Percentiles rank a stretch among this genome's conserved stretches.
phyloP scores from a whole-genome alignment of 257 asterid species.

The Nicotiana sylvestris region DNA sequence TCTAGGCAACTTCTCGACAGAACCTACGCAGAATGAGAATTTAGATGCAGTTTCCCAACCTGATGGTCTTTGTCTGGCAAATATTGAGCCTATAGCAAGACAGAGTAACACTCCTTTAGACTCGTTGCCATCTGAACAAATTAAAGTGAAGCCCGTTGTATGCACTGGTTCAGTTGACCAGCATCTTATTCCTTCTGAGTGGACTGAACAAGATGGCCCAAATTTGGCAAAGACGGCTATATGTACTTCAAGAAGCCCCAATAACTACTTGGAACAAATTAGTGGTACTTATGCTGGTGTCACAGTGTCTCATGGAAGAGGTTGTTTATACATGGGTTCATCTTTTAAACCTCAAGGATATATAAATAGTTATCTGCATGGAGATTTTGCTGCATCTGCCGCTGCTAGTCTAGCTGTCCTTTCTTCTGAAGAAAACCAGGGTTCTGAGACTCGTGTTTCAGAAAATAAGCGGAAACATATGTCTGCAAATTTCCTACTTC shows the following conservation, averaged over 20 bases:
- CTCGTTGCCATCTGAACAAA: conserved; percentile 13
- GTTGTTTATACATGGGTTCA: conserved; percentile 49
- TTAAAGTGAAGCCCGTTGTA: conserved; percentile 19
- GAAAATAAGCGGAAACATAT: conserved; percentile 46
- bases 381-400: conserved; percentile 86
- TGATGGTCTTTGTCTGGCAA: conserved; percentile 18
- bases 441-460: conserved; percentile 34
- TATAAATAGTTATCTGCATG: conserved; percentile 65
- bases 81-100: conserved; percentile 12
- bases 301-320: conserved; percentile 19
- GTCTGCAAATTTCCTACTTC: conserved; percentile 52
- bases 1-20: conserved; percentile 10
- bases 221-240: conserved; percentile 29
- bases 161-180: conserved; percentile 26
- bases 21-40: conserved; percentile 16
- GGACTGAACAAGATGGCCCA: conserved; percentile 33
- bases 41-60: conserved; percentile 15
- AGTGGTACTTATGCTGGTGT: conserved; percentile 23
- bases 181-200: conserved; percentile 25
- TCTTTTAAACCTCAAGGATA: conserved; percentile 59
- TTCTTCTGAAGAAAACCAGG: conserved; percentile 59
- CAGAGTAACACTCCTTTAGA: conserved; percentile 18
- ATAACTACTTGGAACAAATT: conserved; percentile 21
- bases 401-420: conserved; percentile 72
- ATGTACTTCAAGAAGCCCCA: conserved; percentile 12